phyloP scores from a whole-genome alignment of 1,284 basidiomycete species.

The Tilletia indica region DNA sequence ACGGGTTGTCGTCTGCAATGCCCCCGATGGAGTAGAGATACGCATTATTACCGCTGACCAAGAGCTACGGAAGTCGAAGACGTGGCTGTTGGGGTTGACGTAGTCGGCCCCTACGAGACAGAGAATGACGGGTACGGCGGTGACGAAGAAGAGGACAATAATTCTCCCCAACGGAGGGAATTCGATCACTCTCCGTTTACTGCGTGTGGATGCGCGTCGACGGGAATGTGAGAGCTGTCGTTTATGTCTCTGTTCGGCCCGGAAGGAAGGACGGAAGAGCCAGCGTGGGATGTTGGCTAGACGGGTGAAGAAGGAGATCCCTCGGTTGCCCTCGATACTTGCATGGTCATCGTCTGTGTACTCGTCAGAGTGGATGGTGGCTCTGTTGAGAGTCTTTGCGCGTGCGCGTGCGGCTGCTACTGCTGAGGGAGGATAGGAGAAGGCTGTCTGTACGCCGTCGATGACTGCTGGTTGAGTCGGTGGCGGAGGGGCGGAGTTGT shows the following conservation, averaged over 20 bases:
- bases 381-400: background rate
- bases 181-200: conserved; percentile 33
- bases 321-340: conserved; percentile 1
- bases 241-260: background rate
- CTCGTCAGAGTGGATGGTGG: background rate
- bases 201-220: background rate
- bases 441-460: background rate
- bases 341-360: conserved; percentile 10
- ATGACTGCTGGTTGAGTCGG: background rate
- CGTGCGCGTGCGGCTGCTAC: background rate
- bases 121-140: conserved; percentile 43
- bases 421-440: background rate
- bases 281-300: background rate
- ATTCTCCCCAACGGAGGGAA: conserved; percentile 41
- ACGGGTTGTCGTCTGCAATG: conserved; percentile 27
- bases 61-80: conserved; percentile 40
- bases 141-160: conserved; percentile 40
- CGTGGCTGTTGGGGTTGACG: conserved; percentile 62
- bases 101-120: conserved; percentile 71
- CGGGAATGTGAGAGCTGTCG: background rate
- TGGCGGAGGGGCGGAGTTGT: background rate
- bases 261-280: conserved; percentile 1
- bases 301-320: conserved; percentile 13
- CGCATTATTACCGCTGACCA: conserved; percentile 6
- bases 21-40: conserved; percentile 9